Base-by-base conservation (phyloP, 2,329 filamentous ascomycete genomes). In the Sporothrix pseudoabietina region DNA sequence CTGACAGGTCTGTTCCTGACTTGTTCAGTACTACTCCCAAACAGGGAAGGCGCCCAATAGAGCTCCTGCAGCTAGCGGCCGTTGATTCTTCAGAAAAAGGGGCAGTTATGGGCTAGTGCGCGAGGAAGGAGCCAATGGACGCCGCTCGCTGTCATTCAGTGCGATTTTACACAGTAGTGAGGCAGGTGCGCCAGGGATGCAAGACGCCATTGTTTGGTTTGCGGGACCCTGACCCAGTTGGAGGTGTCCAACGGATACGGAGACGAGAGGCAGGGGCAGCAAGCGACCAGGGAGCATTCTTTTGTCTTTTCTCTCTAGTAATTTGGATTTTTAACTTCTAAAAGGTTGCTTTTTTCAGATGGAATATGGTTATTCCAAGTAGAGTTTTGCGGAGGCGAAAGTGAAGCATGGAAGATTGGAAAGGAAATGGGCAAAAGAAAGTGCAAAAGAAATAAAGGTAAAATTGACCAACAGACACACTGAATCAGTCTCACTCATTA, bases 41-140 rank as follows among this genome's bases (percentile, higher is more conserved):
- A 70, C 12, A 54, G 52, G 68, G 16, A 54, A 41, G 66, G 49
- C 49, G 30, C 26, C 19, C 39, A 47, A 47, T 47, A 44, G 47
- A 55, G 47, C 14, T 47, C 14, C n/a, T 44, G 54, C 39, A 66
- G n/a, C 52, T 71, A 71, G 69, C 39, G 69, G 69, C 69, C 54
- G 69, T 61, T 61, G 52, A 47, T 47, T 71, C 69, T 71, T 59
- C 69, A 71, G 22, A 57, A 69, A 35, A 61, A 55, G 54, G 69
- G 69, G 63, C 63, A 52, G 30, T 14, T 26, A 10, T 22, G 41
- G 35, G 26, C 39, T 32, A 35, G 55, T 22, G 16, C 16, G 10
- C 14, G 22, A 30, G 22, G 52, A 26, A 55, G 10, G 52, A 55
- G 52, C 52, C 52, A 55, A 55, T 55, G 52, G 22, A 8, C 9